These are phyloP conservation scores for Aspergillus sp. DNA, from an alignment of 2,329 filamentous ascomycete genomes.

Conservation along the genomic window DNA sequence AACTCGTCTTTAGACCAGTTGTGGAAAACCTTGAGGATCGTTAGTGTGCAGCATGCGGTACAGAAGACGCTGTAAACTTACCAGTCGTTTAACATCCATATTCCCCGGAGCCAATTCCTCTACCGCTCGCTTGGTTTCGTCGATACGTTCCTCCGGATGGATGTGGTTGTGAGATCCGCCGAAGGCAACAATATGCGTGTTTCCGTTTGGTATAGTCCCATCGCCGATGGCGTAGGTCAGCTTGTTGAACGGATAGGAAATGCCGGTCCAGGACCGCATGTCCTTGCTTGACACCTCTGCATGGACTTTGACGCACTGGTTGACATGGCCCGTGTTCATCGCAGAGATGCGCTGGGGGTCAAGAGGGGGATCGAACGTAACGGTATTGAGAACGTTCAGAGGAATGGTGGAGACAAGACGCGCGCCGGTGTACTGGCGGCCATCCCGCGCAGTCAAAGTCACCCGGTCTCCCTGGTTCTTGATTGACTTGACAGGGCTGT, in stretches of 20 bases:
- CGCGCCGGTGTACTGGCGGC: slow-evolving; percentile 17
- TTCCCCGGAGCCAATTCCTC: slow-evolving; percentile 20
- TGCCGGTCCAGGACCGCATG: slow-evolving; percentile 36
- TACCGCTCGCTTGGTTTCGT: slow-evolving; percentile 24
- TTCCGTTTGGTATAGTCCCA: slow-evolving; percentile 36
- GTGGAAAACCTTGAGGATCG: slow-evolving; percentile 33
- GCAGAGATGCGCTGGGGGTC: slow-evolving; percentile 27
- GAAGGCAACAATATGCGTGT: slow-evolving; percentile 42
- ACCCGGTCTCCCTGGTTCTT: slow-evolving; percentile 20
- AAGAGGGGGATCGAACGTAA: slow-evolving; percentile 36
- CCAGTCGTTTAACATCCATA: slow-evolving; percentile 8
- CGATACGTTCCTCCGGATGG: slow-evolving; percentile 35
- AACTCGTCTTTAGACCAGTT: slow-evolving; percentile 43
- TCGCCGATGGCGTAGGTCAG: slow-evolving; percentile 39
- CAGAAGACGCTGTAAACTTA: too few relatives aligned
- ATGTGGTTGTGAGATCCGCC: slow-evolving; percentile 37
- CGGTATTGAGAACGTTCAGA: slow-evolving; percentile 35
- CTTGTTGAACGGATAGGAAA: slow-evolving; percentile 37
- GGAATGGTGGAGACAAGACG: slow-evolving; percentile 37
- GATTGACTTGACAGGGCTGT: slow-evolving; percentile 27
- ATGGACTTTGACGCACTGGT: slow-evolving; percentile 40
- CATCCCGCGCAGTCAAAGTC: slow-evolving; percentile 24
- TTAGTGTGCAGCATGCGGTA: too few relatives aligned
- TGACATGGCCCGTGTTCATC: slow-evolving; percentile 34
- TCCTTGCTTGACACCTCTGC: slow-evolving; percentile 35